Base-by-base conservation (phyloP, 371 early-diverging fungal species). In the Phascolomyces articulosus region DNA sequence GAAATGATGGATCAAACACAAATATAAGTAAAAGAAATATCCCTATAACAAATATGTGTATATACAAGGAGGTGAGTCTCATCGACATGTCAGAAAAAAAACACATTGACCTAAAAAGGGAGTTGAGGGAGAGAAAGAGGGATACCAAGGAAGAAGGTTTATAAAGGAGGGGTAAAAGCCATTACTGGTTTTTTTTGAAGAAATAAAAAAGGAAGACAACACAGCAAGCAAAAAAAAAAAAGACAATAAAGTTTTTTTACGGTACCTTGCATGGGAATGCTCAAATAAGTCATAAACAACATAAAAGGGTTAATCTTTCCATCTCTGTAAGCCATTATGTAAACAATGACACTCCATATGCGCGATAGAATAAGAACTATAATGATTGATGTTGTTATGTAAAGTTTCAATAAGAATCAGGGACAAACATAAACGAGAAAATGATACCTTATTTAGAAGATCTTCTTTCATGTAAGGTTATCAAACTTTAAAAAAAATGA, bases 361-460 rank as follows among this genome's bases (percentile, higher is more conserved):
- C 66, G 55, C 20, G 60, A 59, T 16, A 65, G 20, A 53, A 65
- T 31, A 28, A 65, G 66, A 34, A 48, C 66, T 65, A 21, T n/a
- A 24, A n/a, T n/a, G n/a, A n/a, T n/a, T n/a, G n/a, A n/a, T n/a
- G n/a, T n/a, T n/a, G n/a, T n/a, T n/a, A n/a, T n/a, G n/a, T n/a
- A n/a, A n/a, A n/a, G n/a, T n/a, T n/a, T n/a, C n/a, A n/a, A n/a
- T n/a, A n/a, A n/a, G n/a, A n/a, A n/a, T n/a, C n/a, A n/a, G n/a
- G n/a, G n/a, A n/a, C n/a, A n/a, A n/a, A n/a, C n/a, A n/a, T n/a
- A n/a, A n/a, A n/a, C n/a, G n/a, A n/a, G n/a, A n/a, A n/a, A n/a
- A n/a, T n/a, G n/a, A n/a, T n/a, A n/a, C n/a, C n/a, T n/a, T n/a
- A n/a, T n/a, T n/a, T n/a, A n/a, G n/a, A n/a, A n/a, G n/a, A n/a